phyloP scores from a whole-genome alignment of 2,329 filamentous ascomycete genomes.

The Alternaria tenuissima region DNA sequence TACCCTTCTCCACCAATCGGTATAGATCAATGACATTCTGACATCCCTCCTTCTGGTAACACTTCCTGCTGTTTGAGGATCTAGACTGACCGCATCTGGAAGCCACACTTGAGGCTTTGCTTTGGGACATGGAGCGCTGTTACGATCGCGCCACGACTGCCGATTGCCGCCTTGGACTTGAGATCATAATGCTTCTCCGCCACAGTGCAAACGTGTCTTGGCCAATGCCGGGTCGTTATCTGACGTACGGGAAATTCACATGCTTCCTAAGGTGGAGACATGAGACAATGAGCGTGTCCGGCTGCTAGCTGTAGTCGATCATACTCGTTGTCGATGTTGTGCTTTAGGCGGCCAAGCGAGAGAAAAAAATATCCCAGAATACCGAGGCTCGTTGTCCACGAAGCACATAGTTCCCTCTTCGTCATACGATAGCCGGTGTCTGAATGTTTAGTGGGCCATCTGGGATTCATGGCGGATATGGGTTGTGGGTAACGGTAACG shows the following conservation, averaged over 20 bases:
- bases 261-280: background rate
- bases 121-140: background rate
- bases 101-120: slow-evolving; percentile 7
- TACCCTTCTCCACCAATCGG: slow-evolving; percentile 6
- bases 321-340: background rate
- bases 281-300: background rate
- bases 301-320: background rate
- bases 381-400: background rate
- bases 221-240: background rate
- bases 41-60: background rate
- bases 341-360: background rate
- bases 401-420: background rate
- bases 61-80: background rate
- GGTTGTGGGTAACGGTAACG: background rate
- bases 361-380: background rate
- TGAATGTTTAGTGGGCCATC: background rate
- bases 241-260: background rate
- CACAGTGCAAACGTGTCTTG: background rate
- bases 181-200: background rate
- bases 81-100: background rate
- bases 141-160: background rate
- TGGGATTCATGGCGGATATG: background rate
- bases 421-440: slow-evolving; percentile 1
- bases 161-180: slow-evolving; percentile 1
- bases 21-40: background rate